These are phyloP conservation scores for Hyparrhenia diplandra DNA, from an alignment of 176 grass and related monocot species.

Conservation along the genomic window DNA sequence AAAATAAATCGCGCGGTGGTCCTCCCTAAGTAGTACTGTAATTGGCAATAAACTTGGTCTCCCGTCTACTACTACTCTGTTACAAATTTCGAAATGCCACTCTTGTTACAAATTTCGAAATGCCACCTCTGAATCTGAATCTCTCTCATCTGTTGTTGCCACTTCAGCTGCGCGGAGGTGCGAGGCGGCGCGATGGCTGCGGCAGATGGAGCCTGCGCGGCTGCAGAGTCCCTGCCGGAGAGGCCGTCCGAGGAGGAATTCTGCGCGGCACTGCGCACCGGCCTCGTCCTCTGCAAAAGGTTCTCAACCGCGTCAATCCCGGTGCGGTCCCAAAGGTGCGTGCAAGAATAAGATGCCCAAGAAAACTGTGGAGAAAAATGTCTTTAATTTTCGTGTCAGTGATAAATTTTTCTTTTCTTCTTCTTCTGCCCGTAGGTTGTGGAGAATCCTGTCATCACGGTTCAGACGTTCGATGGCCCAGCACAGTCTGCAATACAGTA, in stretches of 20 bases:
- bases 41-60: no score
- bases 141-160: slow-evolving; percentile 7
- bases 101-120: background rate
- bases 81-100: no score
- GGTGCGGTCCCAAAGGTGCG: slow-evolving; percentile 69
- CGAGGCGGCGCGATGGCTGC: slow-evolving; percentile 72
- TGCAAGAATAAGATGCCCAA: background rate
- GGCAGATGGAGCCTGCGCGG: slow-evolving; percentile 51
- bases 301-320: slow-evolving; percentile 79
- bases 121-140: background rate
- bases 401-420: background rate
- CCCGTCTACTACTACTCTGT: background rate
- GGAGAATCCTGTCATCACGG: slow-evolving; percentile 54
- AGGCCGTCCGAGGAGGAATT: slow-evolving; percentile 65
- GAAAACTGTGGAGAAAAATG: background rate
- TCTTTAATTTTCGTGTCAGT: background rate
- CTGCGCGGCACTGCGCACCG: slow-evolving; percentile 59
- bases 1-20: background rate
- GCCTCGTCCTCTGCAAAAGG: slow-evolving; percentile 74
- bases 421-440: slow-evolving; percentile 45
- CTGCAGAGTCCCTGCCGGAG: slow-evolving; percentile 44
- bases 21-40: no score
- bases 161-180: slow-evolving; percentile 54
- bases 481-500: slow-evolving; percentile 87
- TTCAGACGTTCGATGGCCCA: slow-evolving; percentile 62